These are phyloP conservation scores for Margaritispora aquatica DNA, from an alignment of 495 filamentous ascomycete genomes.

Conservation along the genomic window DNA sequence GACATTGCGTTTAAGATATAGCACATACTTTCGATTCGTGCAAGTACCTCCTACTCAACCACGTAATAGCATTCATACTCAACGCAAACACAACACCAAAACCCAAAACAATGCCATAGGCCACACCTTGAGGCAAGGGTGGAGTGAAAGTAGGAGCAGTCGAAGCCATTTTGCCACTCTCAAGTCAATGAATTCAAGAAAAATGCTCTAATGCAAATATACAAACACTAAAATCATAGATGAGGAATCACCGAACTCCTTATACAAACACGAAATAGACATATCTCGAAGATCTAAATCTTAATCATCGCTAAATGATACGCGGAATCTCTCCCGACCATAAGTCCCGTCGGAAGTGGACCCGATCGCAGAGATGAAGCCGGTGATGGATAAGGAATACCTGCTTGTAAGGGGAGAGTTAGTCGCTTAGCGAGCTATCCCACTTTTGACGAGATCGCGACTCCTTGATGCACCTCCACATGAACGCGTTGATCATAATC, in stretches of 20 bases:
- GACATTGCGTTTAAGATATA: too few relatives aligned
- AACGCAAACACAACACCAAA: constrained; percentile 69
- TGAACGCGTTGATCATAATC: too few relatives aligned
- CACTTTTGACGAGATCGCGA: background rate
- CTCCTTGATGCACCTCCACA: background rate
- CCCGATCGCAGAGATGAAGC: background rate
- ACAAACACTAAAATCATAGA: background rate
- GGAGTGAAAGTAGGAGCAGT: constrained; percentile 25
- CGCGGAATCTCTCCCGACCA: background rate
- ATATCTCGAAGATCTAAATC: too few relatives aligned
- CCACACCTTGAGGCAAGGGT: constrained; percentile 61
- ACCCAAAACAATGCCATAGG: constrained; percentile 81
- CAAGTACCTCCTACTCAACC: background rate
- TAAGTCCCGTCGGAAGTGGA: background rate
- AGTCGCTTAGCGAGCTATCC: background rate
- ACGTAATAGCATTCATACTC: constrained; percentile 42
- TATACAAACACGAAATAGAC: too few relatives aligned
- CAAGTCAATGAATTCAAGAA: too few relatives aligned
- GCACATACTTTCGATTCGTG: background rate
- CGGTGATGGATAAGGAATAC: background rate
- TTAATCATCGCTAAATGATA: background rate
- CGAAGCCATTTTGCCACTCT: background rate
- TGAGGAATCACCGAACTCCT: background rate
- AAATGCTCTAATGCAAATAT: background rate
- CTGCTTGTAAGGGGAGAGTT: background rate